These are phyloP conservation scores for Lomentospora prolificans DNA, from an alignment of 2,329 filamentous ascomycete genomes.

Conservation along the genomic window DNA sequence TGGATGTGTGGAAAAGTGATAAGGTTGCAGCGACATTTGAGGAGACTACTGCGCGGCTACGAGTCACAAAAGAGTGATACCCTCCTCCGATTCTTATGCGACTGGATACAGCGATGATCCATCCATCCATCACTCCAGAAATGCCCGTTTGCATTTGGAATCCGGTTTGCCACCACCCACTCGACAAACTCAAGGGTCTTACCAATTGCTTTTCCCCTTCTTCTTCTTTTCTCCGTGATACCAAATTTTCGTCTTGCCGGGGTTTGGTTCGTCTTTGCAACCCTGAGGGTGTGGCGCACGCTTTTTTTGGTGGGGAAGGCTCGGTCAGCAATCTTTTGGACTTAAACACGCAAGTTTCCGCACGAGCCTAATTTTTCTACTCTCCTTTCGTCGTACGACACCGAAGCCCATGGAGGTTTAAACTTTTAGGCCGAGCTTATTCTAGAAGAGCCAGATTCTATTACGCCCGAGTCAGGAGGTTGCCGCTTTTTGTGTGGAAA, in stretches of 20 bases:
- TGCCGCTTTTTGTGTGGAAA: too few species aligned
- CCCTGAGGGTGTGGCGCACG: background rate
- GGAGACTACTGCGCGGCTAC: background rate
- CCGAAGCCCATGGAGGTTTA: background rate
- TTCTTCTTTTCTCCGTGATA: background rate
- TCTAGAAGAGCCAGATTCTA: too few species aligned
- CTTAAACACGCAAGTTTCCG: slow-evolving; percentile 9
- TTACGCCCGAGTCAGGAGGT: too few species aligned
- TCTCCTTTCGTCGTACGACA: background rate
- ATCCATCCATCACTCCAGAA: slow-evolving; percentile 10
- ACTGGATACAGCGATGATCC: background rate
- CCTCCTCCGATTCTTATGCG: background rate
- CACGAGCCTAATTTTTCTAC: background rate
- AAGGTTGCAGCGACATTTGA: background rate
- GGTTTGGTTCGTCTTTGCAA: background rate
- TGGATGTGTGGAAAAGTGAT: background rate
- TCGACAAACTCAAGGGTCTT: slow-evolving; percentile 5
- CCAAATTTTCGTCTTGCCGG: background rate
- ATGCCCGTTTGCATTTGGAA: background rate
- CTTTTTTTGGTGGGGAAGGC: background rate
- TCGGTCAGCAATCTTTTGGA: slow-evolving; percentile 10
- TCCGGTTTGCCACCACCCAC: background rate
- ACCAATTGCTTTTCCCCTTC: background rate
- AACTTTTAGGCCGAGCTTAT: background rate
- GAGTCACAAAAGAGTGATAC: background rate